phyloP scores from a whole-genome alignment of 73 alveolate species.

The Halteria grandinella region DNA sequence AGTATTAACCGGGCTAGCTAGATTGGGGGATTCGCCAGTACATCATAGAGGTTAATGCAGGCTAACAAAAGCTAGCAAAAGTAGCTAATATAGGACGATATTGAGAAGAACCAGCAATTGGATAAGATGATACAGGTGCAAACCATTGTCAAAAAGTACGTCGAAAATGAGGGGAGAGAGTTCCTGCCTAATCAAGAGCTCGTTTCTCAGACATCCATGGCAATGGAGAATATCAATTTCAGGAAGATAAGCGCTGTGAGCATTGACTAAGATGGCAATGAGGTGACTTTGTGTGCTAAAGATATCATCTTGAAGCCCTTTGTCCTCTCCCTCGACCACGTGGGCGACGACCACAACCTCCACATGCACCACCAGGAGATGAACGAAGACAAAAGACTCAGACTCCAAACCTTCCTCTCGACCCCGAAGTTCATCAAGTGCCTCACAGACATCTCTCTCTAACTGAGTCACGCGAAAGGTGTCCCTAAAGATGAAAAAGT shows the following conservation, averaged over 20 bases:
- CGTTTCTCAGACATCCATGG: background rate
- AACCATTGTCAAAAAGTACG: conserved; percentile 4
- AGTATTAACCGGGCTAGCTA: background rate
- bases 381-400: background rate
- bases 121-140: background rate
- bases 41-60: background rate
- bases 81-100: background rate
- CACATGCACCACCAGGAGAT: background rate
- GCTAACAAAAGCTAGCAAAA: background rate
- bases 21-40: background rate
- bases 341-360: background rate
- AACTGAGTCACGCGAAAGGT: conserved; percentile 1
- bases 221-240: background rate
- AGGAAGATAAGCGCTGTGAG: background rate
- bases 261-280: background rate
- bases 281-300: conserved; percentile 18
- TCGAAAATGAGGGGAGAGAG: background rate
- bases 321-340: background rate
- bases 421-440: conserved; percentile 59
- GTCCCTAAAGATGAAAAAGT: conserved; percentile 49
- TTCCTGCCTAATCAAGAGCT: background rate
- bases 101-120: background rate
- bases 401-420: conserved; percentile 17
- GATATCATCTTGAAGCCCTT: conserved; percentile 60
- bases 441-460: conserved; percentile 66